Conservation (phyloP, 768 basidiomycete species). For the Hypholoma fasciculare region DNA sequence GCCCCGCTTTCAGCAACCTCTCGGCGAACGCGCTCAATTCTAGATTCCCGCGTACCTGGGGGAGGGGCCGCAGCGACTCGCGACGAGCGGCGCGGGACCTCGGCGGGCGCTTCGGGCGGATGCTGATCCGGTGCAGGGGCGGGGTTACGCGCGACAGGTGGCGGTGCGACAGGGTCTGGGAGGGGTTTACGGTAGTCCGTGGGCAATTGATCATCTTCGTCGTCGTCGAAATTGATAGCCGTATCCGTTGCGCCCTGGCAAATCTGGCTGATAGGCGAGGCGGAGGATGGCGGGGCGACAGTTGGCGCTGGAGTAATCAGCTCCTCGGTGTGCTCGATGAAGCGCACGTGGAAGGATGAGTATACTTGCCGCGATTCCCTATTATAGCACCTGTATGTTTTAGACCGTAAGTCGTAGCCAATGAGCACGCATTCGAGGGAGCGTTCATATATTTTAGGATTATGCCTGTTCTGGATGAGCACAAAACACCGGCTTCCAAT, state of each 20-base stretch:
- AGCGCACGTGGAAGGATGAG: slow-evolving; percentile 20
- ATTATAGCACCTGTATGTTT: slow-evolving; percentile 17
- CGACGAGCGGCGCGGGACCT: not conserved
- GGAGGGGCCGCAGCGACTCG: not conserved
- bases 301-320: not conserved
- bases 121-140: not conserved
- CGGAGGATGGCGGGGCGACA: not conserved
- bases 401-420: slow-evolving; percentile 16
- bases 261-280: not conserved
- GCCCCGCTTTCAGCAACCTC: not conserved
- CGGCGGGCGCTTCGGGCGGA: not conserved
- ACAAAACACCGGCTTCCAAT: slow-evolving; percentile 29
- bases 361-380: slow-evolving; percentile 1
- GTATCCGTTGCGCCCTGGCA: not conserved
- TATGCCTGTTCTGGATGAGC: slow-evolving; percentile 18
- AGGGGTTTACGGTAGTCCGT: not conserved
- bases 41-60: not conserved
- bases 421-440: slow-evolving; percentile 19
- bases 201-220: not conserved
- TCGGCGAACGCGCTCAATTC: not conserved
- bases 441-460: slow-evolving; percentile 25
- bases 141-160: not conserved
- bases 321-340: slow-evolving; percentile 17
- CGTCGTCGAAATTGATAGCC: not conserved
- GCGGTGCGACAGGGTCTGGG: not conserved